Evolutionary conservation across 768 basidiomycete genomes (phyloP), one percentile per base, ranked within the genome.

Genomic region (Thelephora aurantiotincta): DNA sequence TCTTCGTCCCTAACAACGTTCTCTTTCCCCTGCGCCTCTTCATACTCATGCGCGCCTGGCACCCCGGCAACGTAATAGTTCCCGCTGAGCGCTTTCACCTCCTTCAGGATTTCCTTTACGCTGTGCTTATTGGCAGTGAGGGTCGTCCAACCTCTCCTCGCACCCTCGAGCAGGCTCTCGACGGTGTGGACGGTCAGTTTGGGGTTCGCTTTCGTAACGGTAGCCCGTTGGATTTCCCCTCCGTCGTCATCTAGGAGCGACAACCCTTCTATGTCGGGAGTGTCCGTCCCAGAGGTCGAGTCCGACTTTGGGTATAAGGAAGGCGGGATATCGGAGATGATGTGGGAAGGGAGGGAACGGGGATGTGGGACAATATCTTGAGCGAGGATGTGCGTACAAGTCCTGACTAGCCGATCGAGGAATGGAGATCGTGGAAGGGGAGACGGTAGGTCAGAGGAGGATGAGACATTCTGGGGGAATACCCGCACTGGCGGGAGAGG

Each of bases 91-190:
- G 61, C 56, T 48, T 68, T 73, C 61, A 89, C 72, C 60, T 82
- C 82, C 50, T 77, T 68, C 50, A 90, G 51, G n/a, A 92, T 67
- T 19, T 78, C 78, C 56, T 73, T 78, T 20, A 91, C 76, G 53
- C 88, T 88, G 26, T 80, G 72, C 52, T 76, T 70, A 54, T 94
- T 93, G 7, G 87, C 87, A 3, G 89, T 92, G 43, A 93, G 65
- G n/a, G 85, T 88, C 51, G 90, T 92, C 83, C 84, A 81, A 0
- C 80, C 78, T 22, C 73, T 63, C 35, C 64, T 64, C 0, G 81
- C 75, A 13, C 89, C 90, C 57, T 73, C 75, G 16, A 79, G 63
- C 66, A 91, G 67, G 47, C 81, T 85, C 48, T 76, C 70, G 7
- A 85, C 73, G 0, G 90, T 92, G 59, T 92, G 89, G 7, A 72